Evolutionary conservation across 805 yeast species (phyloP).

Genomic region (Cyberlindnera euphorbiiphila): DNA sequence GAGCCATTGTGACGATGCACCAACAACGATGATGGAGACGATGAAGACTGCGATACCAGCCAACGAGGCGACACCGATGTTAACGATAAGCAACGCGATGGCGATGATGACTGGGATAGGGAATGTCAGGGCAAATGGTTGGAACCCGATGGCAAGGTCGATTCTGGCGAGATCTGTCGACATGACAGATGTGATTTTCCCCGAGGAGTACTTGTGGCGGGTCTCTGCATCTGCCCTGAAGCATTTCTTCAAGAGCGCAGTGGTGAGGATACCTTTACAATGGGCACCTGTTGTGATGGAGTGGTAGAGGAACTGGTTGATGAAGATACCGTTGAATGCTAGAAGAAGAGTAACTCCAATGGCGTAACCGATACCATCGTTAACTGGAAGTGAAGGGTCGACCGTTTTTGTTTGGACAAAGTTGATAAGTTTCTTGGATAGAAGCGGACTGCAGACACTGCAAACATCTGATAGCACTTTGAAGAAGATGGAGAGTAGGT

Average conservation of each 20-base stretch:
- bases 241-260: slow-evolving; percentile 62
- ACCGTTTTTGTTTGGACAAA: slow-evolving; percentile 45
- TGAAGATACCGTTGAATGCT: slow-evolving; percentile 33
- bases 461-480: slow-evolving; percentile 45
- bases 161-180: slow-evolving; percentile 75
- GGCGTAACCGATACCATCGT: slow-evolving; percentile 58
- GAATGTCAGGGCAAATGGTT: slow-evolving; percentile 50
- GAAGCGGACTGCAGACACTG: slow-evolving; percentile 49
- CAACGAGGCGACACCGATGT: slow-evolving; percentile 66
- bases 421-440: slow-evolving; percentile 50
- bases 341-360: slow-evolving; percentile 48
- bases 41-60: slow-evolving; percentile 59
- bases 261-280: slow-evolving; percentile 59
- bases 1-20: slow-evolving; percentile 42
- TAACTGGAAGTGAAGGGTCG: slow-evolving; percentile 35
- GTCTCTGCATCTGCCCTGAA: slow-evolving; percentile 52
- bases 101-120: slow-evolving; percentile 62
- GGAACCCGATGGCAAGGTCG: slow-evolving; percentile 62
- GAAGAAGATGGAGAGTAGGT: slow-evolving; percentile 36
- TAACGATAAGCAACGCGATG: slow-evolving; percentile 56
- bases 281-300: slow-evolving; percentile 63
- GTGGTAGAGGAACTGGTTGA: slow-evolving; percentile 50
- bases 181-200: slow-evolving; percentile 67
- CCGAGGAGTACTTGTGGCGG: slow-evolving; percentile 50
- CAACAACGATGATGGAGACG: slow-evolving; percentile 44